These are phyloP conservation scores for Phanerodontia chrysosporium DNA, from an alignment of 768 basidiomycete species.

Conservation along the genomic window DNA sequence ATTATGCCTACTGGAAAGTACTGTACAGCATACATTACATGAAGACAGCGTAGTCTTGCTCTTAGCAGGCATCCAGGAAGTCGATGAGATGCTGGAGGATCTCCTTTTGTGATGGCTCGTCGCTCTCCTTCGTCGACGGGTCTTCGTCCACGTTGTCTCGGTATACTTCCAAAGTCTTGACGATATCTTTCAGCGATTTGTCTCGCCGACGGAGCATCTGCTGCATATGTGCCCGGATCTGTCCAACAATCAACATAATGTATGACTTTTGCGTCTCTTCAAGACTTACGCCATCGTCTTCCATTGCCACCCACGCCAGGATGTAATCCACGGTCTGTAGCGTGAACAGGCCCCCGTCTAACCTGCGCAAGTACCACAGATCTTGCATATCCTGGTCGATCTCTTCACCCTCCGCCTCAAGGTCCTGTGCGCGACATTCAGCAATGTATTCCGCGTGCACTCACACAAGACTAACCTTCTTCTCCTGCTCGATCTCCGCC, in stretches of 20 bases:
- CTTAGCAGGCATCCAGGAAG: conserved; percentile 46
- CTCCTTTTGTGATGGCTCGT: conserved; percentile 51
- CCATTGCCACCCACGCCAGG: conserved; percentile 93
- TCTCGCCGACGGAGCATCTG: conserved; percentile 75
- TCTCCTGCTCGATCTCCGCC: conserved; percentile 63
- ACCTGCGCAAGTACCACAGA: conserved; percentile 75
- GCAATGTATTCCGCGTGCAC: neutral
- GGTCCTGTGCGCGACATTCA: conserved; percentile 37
- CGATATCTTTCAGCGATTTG: conserved; percentile 65
- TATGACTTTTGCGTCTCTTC: neutral
- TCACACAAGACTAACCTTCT: conserved; percentile 41
- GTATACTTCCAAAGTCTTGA: conserved; percentile 67
- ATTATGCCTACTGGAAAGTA: conserved; percentile 10
- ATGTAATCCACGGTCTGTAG: conserved; percentile 93
- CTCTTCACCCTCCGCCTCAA: conserved; percentile 53
- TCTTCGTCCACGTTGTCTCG: conserved; percentile 68
- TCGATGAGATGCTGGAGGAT: conserved; percentile 66
- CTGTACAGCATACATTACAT: conserved; percentile 12
- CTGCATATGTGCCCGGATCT: conserved; percentile 76
- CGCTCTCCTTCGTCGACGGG: conserved; percentile 31
- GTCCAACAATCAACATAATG: conserved; percentile 4
- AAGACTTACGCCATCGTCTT: conserved; percentile 88
- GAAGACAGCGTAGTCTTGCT: neutral
- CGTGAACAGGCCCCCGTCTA: conserved; percentile 85
- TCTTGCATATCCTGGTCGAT: conserved; percentile 63